phyloP scores from a whole-genome alignment of 257 asterid genomes.

The Solanum verrucosum region DNA sequence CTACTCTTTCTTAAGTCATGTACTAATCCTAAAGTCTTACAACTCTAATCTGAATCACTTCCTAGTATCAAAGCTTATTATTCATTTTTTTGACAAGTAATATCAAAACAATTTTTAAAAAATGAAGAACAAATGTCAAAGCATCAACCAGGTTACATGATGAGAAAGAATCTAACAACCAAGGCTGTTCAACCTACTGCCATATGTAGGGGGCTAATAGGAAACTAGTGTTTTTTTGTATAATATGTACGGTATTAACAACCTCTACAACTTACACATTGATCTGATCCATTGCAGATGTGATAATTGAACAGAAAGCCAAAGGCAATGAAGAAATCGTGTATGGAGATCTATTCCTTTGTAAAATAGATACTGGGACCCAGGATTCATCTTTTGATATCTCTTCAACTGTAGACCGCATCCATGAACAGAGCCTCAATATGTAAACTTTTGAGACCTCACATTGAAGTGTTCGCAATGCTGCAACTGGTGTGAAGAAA shows the following conservation, averaged over 20 bases:
- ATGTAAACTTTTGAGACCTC: slow-evolving; percentile 80
- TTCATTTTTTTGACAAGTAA: background rate
- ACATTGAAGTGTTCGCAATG: slow-evolving; percentile 70
- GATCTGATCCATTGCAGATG: slow-evolving; percentile 85
- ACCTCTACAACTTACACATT: slow-evolving; percentile 48
- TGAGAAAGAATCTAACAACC: background rate
- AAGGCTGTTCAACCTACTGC: background rate
- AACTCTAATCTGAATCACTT: background rate
- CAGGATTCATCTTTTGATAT: slow-evolving; percentile 83
- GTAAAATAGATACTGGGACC: slow-evolving; percentile 80
- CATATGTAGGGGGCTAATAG: background rate
- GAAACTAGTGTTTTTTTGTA: background rate
- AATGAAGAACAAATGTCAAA: background rate
- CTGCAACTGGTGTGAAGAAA: slow-evolving; percentile 46
- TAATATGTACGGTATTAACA: background rate
- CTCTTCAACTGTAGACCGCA: slow-evolving; percentile 83
- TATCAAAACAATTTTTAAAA: background rate
- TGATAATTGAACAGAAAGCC: slow-evolving; percentile 66
- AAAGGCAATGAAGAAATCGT: slow-evolving; percentile 84
- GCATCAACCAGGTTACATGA: background rate
- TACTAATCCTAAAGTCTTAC: background rate
- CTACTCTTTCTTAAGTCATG: background rate
- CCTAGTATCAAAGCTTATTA: background rate
- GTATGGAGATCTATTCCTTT: slow-evolving; percentile 90
- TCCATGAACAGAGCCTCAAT: slow-evolving; percentile 93